Percentiles rank a stretch among this genome's conserved stretches.
Evolutionary conservation across 345 rosid species (phyloP).

Genomic region (Pistacia vera): DNA sequence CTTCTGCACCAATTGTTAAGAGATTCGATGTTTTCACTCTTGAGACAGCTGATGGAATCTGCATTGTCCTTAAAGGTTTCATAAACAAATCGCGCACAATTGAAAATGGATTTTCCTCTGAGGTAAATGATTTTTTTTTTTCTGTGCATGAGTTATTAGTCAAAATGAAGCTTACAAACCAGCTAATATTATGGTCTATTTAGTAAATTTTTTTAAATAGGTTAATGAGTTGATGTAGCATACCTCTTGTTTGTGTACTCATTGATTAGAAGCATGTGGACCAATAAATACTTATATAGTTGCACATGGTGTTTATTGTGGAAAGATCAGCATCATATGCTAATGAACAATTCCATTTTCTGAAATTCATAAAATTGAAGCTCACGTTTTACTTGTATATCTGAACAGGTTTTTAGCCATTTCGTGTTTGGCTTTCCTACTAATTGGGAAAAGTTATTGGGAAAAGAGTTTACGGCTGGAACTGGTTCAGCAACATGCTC

Average conservation of each 20-base stretch:
- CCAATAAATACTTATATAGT: not conserved
- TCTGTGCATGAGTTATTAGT: not conserved
- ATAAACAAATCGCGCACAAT: slow-evolving; percentile 48
- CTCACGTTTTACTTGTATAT: slow-evolving; percentile 11
- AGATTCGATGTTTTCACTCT: slow-evolving; percentile 59
- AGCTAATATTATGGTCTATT: not conserved
- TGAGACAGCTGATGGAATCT: slow-evolving; percentile 69
- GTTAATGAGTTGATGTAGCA: not conserved
- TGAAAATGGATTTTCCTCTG: slow-evolving; percentile 58
- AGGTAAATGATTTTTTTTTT: slow-evolving; percentile 38
- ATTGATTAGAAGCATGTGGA: not conserved
- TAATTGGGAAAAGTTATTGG: slow-evolving; percentile 56
- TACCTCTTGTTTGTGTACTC: not conserved
- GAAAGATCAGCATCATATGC: not conserved
- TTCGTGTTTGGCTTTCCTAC: slow-evolving; percentile 84
- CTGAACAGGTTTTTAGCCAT: slow-evolving; percentile 51
- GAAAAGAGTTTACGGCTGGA: slow-evolving; percentile 20
- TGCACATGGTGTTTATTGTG: not conserved
- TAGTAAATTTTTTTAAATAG: not conserved
- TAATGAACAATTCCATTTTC: not conserved
- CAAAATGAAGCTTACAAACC: not conserved
- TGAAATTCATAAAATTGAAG: not conserved
- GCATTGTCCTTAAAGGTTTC: slow-evolving; percentile 54
- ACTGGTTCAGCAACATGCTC: not conserved
- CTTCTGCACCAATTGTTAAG: slow-evolving; percentile 71